Percentiles rank a stretch among this genome's conserved stretches.
Evolutionary conservation across 352 stramenopile genomes (phyloP).

Genomic region (Phytophthora brassicae): DNA sequence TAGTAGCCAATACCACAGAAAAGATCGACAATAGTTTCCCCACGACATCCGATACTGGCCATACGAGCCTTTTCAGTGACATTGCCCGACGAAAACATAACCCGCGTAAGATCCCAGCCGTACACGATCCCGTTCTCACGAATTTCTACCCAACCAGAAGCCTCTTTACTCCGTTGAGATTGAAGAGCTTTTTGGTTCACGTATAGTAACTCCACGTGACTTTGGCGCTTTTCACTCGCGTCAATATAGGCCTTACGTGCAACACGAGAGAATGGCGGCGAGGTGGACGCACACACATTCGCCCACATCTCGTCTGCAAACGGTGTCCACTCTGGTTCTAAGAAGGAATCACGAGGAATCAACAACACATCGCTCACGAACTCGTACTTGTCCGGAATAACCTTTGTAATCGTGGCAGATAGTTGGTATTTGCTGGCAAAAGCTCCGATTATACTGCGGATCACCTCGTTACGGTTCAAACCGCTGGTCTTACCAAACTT

Average conservation of each 20-base stretch:
- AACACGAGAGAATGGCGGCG: slow-evolving; percentile 65
- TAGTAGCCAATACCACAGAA: slow-evolving; percentile 99
- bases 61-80: slow-evolving; percentile 96
- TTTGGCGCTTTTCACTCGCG: slow-evolving; percentile 76
- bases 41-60: slow-evolving; percentile 76
- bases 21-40: slow-evolving; percentile 94
- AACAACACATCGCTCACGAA: slow-evolving; percentile 78
- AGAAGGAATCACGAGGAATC: slow-evolving; percentile 65
- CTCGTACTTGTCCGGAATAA: slow-evolving; percentile 72
- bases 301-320: slow-evolving; percentile 69
- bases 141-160: slow-evolving; percentile 80
- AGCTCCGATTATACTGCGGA: slow-evolving; percentile 51
- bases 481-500: slow-evolving; percentile 75
- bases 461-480: slow-evolving; percentile 74
- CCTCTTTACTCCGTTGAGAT: slow-evolving; percentile 33
- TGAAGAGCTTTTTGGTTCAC: slow-evolving; percentile 46
- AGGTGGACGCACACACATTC: slow-evolving; percentile 55
- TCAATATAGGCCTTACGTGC: slow-evolving; percentile 84
- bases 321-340: slow-evolving; percentile 52
- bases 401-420: slow-evolving; percentile 29
- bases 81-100: slow-evolving; percentile 98
- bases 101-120: slow-evolving; percentile 93
- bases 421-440: slow-evolving; percentile 59
- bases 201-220: slow-evolving; percentile 72
- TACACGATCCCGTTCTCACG: slow-evolving; percentile 95